Evolutionary conservation across 2,329 filamentous ascomycete genomes (phyloP), one percentile per base, ranked within the genome.

Genomic region (Raffaelea deltoideospora): DNA sequence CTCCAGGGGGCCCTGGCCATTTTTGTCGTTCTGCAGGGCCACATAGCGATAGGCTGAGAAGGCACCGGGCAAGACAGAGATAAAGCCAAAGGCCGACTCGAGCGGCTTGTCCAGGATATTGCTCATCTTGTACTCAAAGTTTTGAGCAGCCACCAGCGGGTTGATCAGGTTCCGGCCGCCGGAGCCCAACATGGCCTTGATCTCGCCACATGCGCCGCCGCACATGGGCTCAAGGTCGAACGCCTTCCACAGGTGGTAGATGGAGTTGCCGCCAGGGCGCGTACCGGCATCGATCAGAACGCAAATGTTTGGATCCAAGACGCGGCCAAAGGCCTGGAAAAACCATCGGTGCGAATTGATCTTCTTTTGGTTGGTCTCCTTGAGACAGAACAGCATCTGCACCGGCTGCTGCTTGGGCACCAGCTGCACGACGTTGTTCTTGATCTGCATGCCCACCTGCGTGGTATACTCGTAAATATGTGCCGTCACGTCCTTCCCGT

Each of bases 351-450:
- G 90, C 0, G 90, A 96, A 56, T 98, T 98, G 72, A 98, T 98
- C 69, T 98, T 98, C 67, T 98, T 98, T 63, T 95, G 87, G 55
- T 98, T 98, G 72, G 95, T 96, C 55, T 98, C 90, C 65, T 98
- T 98, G 42, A 98, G 60, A 56, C 90, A 98, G 65, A 98, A 98
- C 5, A 98, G 73, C 64, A 98, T 80, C 61, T 98, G 90, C 3
- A 98, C 83, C 0, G 90, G 88, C 43, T 90, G 86, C 42, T 81
- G 80, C 51, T 86, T 84, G 33, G 79, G 79, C 43, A 90, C 83
- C 34, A 96, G 67, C 33, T 78, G 70, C 9, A 96, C 88, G 30
- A 94, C 72, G 41, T 81, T 80, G 48, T 88, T 92, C 64, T 94
- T 94, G 54, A 96, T 76, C 50, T 84, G 76, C 50, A 96, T 64